Evolutionary conservation across 2,329 filamentous ascomycete species (phyloP).

Genomic region (Penicillium sp.): DNA sequence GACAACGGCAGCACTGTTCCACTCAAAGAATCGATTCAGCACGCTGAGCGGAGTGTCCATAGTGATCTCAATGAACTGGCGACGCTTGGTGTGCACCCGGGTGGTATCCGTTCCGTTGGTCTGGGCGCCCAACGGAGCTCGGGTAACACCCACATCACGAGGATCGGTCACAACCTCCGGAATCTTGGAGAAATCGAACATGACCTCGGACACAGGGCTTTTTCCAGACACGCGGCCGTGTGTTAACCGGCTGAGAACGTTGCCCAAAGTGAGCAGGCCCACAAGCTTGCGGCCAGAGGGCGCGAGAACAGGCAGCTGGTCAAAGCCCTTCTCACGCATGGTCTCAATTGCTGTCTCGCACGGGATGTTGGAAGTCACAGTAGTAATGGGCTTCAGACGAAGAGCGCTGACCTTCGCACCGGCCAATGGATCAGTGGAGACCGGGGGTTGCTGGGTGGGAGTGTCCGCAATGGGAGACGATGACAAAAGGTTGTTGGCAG

Average conservation of each 20-base stretch:
- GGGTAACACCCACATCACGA: constrained; percentile 55
- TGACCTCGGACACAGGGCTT: constrained; percentile 77
- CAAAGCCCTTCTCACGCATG: constrained; percentile 97
- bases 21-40: constrained; percentile 92
- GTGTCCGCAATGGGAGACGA: constrained; percentile 49
- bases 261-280: constrained; percentile 90
- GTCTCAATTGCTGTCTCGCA: constrained; percentile 92
- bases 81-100: constrained; percentile 46
- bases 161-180: constrained; percentile 90
- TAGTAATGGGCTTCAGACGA: constrained; percentile 89
- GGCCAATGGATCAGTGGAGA: constrained; percentile 65
- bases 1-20: constrained; percentile 94
- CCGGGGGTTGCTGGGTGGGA: constrained; percentile 32
- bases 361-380: constrained; percentile 66
- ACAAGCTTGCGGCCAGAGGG: constrained; percentile 70
- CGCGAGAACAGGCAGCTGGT: constrained; percentile 88
- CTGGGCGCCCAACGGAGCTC: constrained; percentile 18
- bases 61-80: constrained; percentile 91
- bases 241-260: constrained; percentile 86
- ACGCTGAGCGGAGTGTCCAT: constrained; percentile 79
- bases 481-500: constrained; percentile 87
- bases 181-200: constrained; percentile 92
- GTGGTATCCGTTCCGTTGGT: neutral
- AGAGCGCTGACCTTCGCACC: constrained; percentile 78
- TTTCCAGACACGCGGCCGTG: constrained; percentile 72